phyloP scores from a whole-genome alignment of 257 asterid genomes.

The Fraxinus excelsior region DNA sequence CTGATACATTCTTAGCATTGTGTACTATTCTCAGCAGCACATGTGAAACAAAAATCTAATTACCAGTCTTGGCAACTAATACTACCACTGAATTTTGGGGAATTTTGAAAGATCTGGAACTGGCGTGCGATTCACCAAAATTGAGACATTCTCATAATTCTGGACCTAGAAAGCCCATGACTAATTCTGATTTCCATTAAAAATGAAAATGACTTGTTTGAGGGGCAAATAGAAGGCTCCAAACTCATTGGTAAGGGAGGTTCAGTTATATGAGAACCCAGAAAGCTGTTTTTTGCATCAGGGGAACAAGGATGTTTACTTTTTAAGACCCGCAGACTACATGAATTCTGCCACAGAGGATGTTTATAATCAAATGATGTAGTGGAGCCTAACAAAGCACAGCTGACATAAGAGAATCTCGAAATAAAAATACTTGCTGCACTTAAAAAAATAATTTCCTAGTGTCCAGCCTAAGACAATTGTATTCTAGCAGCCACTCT shows the following conservation, averaged over 20 bases:
- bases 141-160: conserved; percentile 2
- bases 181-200: neutral
- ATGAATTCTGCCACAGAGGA: neutral
- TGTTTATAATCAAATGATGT: conserved; percentile 10
- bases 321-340: neutral
- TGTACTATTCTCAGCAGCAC: conserved; percentile 4
- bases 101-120: too few species aligned
- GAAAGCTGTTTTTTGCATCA: neutral
- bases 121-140: neutral
- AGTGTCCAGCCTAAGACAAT: neutral
- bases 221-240: neutral
- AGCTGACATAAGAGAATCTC: conserved; percentile 5
- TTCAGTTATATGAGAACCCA: neutral
- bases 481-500: neutral
- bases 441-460: neutral
- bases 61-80: neutral
- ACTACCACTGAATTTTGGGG: too few species aligned
- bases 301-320: neutral
- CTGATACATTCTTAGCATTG: neutral
- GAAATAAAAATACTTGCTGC: neutral
- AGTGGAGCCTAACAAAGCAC: conserved; percentile 1
- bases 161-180: neutral
- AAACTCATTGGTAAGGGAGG: conserved; percentile 7
- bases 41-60: neutral
- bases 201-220: conserved; percentile 1